These are phyloP conservation scores for Aspergillus wentii DNA, from an alignment of 495 filamentous ascomycete species.

Conservation along the genomic window DNA sequence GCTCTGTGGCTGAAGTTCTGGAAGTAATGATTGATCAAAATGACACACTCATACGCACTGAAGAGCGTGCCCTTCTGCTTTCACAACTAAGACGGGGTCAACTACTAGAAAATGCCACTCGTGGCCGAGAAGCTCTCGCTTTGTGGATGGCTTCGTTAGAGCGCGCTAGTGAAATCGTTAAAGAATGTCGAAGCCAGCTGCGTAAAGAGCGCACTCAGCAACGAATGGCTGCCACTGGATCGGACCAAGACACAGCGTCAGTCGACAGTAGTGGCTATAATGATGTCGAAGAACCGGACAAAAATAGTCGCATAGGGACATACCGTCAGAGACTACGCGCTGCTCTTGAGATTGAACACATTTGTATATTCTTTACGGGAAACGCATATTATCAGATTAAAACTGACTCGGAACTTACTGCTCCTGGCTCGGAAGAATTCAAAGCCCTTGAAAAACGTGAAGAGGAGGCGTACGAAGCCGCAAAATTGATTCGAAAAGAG, in stretches of 20 bases:
- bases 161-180: constrained; percentile 51
- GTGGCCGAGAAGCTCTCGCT: constrained; percentile 52
- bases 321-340: constrained; percentile 61
- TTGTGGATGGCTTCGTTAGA: constrained; percentile 61
- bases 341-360: constrained; percentile 76
- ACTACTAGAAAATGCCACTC: constrained; percentile 60
- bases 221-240: constrained; percentile 2
- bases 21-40: constrained; percentile 85
- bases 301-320: constrained; percentile 47
- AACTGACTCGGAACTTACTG: constrained; percentile 52
- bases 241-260: constrained; percentile 9
- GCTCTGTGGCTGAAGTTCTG: constrained; percentile 80
- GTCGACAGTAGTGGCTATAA: constrained; percentile 28
- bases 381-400: constrained; percentile 84
- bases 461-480: constrained; percentile 64
- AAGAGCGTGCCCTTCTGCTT: constrained; percentile 61
- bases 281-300: constrained; percentile 41
- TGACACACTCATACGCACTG: constrained; percentile 53
- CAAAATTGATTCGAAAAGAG: constrained; percentile 73
- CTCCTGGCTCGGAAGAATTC: constrained; percentile 62
- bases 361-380: constrained; percentile 76
- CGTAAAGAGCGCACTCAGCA: constrained; percentile 38
- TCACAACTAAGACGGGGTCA: constrained; percentile 66
- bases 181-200: constrained; percentile 60
- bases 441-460: constrained; percentile 62